Conservation (phyloP, 163 green algal species). For the Volvox carteri region DNA sequence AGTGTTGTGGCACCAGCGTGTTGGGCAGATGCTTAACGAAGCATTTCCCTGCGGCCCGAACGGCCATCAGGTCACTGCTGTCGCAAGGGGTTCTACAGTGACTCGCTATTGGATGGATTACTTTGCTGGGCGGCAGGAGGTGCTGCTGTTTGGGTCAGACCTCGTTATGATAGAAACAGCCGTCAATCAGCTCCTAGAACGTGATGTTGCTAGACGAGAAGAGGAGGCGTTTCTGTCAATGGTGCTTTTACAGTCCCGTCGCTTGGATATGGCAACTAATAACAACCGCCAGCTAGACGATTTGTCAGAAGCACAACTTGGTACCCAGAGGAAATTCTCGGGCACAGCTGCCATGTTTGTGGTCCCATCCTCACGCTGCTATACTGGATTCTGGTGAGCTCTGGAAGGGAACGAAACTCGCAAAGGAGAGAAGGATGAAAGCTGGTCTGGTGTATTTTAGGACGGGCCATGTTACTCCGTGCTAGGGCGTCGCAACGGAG, state of each 20-base stretch:
- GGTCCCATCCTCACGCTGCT: neutral
- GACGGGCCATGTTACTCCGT: too few relatives aligned
- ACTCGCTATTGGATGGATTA: neutral
- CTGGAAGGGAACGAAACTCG: too few relatives aligned
- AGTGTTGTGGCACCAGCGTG: neutral
- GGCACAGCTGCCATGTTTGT: constrained; percentile 2
- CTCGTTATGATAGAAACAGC: neutral
- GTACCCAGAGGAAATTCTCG: neutral
- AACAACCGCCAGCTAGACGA: neutral
- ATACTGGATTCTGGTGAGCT: neutral
- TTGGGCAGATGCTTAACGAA: neutral
- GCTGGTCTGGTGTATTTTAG: too few relatives aligned
- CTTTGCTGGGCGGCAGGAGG: neutral
- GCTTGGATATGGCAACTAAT: neutral
- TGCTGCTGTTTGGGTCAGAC: neutral
- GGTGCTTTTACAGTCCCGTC: neutral
- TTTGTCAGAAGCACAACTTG: neutral
- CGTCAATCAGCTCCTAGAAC: neutral
- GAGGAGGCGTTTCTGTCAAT: constrained; percentile 4
- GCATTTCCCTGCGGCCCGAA: neutral
- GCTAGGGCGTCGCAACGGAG: too few relatives aligned
- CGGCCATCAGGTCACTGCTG: neutral
- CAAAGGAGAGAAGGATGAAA: too few relatives aligned
- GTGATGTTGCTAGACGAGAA: neutral
- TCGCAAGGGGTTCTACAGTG: neutral